Evolutionary conservation across 345 rosid species (phyloP).

Genomic region (Populus davidiana): DNA sequence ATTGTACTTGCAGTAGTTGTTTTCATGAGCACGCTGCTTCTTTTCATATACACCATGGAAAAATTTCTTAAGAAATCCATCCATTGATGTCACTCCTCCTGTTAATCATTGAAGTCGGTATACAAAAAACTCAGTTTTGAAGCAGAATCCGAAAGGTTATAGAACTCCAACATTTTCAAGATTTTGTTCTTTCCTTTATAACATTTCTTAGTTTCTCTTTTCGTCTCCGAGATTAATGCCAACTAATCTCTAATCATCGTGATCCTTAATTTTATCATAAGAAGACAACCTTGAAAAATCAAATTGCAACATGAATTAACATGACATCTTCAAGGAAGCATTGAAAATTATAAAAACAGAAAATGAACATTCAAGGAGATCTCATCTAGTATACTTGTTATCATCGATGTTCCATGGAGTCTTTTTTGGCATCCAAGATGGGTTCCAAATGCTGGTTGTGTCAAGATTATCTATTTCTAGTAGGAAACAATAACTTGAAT

Average conservation of each 20-base stretch:
- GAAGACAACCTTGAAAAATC: background rate
- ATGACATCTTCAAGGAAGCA: background rate
- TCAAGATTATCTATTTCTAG: background rate
- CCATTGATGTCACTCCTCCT: constrained; percentile 92
- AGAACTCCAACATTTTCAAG: background rate
- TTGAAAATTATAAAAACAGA: background rate
- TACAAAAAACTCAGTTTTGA: background rate
- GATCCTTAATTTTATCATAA: background rate
- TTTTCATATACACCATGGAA: constrained; percentile 59
- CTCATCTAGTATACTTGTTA: background rate
- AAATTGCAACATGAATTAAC: background rate
- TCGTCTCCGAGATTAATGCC: background rate
- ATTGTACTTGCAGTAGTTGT: constrained; percentile 87
- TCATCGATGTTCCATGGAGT: background rate
- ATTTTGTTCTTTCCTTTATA: background rate
- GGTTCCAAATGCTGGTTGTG: background rate
- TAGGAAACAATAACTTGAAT: background rate
- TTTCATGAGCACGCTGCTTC: constrained; percentile 75
- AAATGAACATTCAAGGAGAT: background rate
- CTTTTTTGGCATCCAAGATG: background rate
- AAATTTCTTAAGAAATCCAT: constrained; percentile 69
- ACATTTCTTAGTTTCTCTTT: background rate
- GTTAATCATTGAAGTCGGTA: constrained; percentile 15
- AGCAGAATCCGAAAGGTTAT: background rate
- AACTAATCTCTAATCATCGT: background rate